phyloP scores from a whole-genome alignment of 495 filamentous ascomycete species.

The Hypoxylon lienhwacheense region DNA sequence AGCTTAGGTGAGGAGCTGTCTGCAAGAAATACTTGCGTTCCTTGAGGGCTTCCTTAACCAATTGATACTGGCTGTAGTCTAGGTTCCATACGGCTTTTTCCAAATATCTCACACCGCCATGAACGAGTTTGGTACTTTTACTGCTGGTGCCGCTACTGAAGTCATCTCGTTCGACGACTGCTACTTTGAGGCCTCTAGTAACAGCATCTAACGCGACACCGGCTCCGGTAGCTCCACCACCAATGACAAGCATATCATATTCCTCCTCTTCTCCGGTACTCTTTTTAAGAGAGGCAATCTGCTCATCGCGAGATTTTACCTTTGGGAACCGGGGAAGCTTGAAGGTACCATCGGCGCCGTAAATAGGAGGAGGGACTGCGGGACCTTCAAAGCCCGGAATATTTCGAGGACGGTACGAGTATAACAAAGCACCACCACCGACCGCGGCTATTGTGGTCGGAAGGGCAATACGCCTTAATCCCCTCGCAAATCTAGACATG shows the following conservation, averaged over 20 bases:
- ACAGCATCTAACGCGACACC: constrained; percentile 94
- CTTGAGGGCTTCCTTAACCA: constrained; percentile 92
- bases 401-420: constrained; percentile 79
- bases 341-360: constrained; percentile 74
- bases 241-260: constrained; percentile 91
- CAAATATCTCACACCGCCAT: constrained; percentile 93
- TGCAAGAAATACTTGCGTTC: constrained; percentile 96
- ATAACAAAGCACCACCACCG: constrained; percentile 65
- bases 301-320: constrained; percentile 70
- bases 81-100: constrained; percentile 97
- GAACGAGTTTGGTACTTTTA: constrained; percentile 96
- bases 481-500: constrained; percentile 38
- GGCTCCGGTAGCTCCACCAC: constrained; percentile 87
- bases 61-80: constrained; percentile 91
- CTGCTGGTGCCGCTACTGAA: constrained; percentile 92
- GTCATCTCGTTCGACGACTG: constrained; percentile 92
- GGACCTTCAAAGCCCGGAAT: constrained; percentile 82
- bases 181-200: constrained; percentile 89
- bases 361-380: constrained; percentile 78
- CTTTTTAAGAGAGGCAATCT: constrained; percentile 62
- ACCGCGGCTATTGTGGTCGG: constrained; percentile 44
- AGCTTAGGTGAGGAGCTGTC: constrained; percentile 91
- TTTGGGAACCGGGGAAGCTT: constrained; percentile 78
- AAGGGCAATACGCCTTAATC: constrained; percentile 43
- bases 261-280: constrained; percentile 47